Base-by-base conservation (phyloP, 2,329 filamentous ascomycete genomes). In the Ophiostoma himal-ulmi region DNA sequence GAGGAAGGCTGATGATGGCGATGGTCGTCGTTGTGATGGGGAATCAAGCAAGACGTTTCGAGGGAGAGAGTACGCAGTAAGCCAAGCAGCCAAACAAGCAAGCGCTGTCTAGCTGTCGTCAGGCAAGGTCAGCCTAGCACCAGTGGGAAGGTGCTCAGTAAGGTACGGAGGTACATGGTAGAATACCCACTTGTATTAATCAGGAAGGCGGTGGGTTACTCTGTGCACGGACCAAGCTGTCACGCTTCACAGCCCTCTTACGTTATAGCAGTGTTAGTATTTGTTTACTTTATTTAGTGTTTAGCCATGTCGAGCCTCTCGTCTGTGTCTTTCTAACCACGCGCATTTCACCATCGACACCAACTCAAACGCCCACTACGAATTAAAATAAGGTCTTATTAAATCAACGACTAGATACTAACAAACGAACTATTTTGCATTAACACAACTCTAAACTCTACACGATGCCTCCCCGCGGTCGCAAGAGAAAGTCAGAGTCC, bases 381-480 rank as follows among this genome's bases (percentile, higher is more conserved):
- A 26, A 3, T 30, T 14, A 3, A 30, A 6, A 57, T 4, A 22
- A 8, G 1, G 2, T 57, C 20, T n/a, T n/a, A 7, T 57, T 26
- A 13, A 5, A 57, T 11, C 4, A 5, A 57, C 52, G 52, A 57
- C 17, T 22, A 57, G 11, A 30, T 5, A 22, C 10, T 3, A 30
- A 30, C 26, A 30, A 30, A 30, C 30, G 2, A 30, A 30, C 30
- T 30, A 3, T 30, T 30, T 30, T 30, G 30, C 30, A 30, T 3
- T 2, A 22, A 39, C 20, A 39, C 62, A 34, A n/a, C 20, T 54
- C 44, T 60, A 36, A 7, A 44, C 48, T 44, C 68, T 4, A 20
- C 77, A 79, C 22, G 73, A 68, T 86, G 84, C 81, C 82, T 71
- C 82, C 82, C 69, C 81, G 82, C 75, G 78, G 80, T 67, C 79